Percentiles rank a stretch among this genome's conserved stretches.
Conservation (phyloP, 768 basidiomycete genomes). For the Tricholoma furcatifolium region DNA sequence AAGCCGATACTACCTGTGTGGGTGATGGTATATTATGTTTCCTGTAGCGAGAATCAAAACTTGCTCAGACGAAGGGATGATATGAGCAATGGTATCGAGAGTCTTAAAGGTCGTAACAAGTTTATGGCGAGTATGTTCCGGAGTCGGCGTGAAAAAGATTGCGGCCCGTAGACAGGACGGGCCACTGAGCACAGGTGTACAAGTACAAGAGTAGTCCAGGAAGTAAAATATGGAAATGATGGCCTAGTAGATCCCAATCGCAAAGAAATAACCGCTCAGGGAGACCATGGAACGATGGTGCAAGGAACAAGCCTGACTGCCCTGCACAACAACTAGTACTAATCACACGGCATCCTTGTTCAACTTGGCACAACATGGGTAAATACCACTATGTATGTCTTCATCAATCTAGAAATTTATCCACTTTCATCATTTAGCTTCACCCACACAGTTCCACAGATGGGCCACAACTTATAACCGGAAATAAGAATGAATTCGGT, state of each 20-base stretch:
- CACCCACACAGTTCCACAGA: background rate
- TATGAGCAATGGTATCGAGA: slow-evolving; percentile 2
- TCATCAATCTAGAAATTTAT: background rate
- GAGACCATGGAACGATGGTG: slow-evolving; percentile 12
- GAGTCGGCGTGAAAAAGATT: slow-evolving; percentile 5
- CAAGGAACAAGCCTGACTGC: slow-evolving; percentile 7
- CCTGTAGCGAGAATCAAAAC: background rate
- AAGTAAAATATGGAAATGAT: background rate
- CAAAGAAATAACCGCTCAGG: slow-evolving; percentile 1
- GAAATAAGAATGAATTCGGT: no score
- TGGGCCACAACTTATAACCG: background rate
- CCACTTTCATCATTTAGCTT: background rate
- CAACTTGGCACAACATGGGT: slow-evolving; percentile 20
- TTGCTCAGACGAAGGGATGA: background rate
- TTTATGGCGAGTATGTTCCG: slow-evolving; percentile 11
- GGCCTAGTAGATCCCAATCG: slow-evolving; percentile 3
- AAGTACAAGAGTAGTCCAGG: slow-evolving; percentile 5
- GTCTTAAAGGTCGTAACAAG: slow-evolving; percentile 10
- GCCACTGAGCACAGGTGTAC: slow-evolving; percentile 2
- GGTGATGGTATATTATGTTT: slow-evolving; percentile 5
- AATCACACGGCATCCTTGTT: slow-evolving; percentile 6
- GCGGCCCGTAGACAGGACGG: background rate
- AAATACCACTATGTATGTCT: slow-evolving; percentile 16
- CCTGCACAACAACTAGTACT: background rate
- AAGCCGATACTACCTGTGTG: slow-evolving; percentile 5